phyloP scores from a whole-genome alignment of 1,284 basidiomycete genomes.

The Sutorius eximius region DNA sequence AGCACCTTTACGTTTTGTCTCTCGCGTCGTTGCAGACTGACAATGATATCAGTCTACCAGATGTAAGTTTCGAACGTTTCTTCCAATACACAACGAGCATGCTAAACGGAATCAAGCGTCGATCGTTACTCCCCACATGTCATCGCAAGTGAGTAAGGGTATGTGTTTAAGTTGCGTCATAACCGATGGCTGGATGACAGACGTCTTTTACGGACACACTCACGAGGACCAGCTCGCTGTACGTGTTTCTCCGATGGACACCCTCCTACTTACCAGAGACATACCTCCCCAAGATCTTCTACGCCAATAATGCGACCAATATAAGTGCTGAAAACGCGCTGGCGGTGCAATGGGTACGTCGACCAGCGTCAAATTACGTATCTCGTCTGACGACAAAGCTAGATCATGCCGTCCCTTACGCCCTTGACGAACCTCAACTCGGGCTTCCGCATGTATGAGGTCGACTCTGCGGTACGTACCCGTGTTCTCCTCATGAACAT shows the following conservation, averaged over 20 bases:
- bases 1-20: constrained; percentile 29
- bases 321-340: constrained; percentile 56
- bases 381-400: background rate
- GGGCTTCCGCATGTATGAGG: constrained; percentile 76
- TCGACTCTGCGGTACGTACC: constrained; percentile 61
- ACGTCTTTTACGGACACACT: constrained; percentile 77
- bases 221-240: constrained; percentile 77
- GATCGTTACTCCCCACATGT: constrained; percentile 79
- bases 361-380: background rate
- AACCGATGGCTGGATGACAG: constrained; percentile 33
- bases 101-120: constrained; percentile 46
- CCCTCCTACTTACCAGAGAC: background rate
- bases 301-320: constrained; percentile 42
- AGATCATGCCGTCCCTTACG: constrained; percentile 69
- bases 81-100: background rate
- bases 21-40: background rate
- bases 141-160: constrained; percentile 58
- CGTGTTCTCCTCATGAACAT: background rate
- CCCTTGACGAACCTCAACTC: constrained; percentile 75
- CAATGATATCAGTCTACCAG: constrained; percentile 54
- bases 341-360: constrained; percentile 51
- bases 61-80: constrained; percentile 45
- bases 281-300: constrained; percentile 38
- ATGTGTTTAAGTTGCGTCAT: background rate
- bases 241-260: constrained; percentile 1